Percentiles rank a stretch among this genome's conserved stretches.
Conservation (phyloP, 768 basidiomycete species). For the Trichaptum fuscoviolaceum region DNA sequence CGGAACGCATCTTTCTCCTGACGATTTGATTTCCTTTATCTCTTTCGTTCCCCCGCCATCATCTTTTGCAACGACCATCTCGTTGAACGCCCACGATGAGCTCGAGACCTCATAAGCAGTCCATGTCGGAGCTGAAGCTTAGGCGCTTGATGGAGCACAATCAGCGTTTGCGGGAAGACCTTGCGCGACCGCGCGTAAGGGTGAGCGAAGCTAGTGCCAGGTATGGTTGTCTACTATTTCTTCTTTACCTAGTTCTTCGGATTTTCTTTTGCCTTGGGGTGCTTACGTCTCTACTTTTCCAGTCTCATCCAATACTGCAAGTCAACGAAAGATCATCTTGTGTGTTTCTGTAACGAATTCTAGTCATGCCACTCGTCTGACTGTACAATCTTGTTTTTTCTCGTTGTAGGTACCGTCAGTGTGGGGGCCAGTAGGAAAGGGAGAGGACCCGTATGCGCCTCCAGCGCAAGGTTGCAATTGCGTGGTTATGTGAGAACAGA, state of each 20-base stretch:
- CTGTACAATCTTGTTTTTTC: constrained; percentile 6
- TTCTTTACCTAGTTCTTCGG: too few relatives aligned
- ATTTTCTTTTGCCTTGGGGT: not conserved
- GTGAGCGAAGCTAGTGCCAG: constrained; percentile 90
- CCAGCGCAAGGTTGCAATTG: constrained; percentile 71
- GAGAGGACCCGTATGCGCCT: constrained; percentile 90
- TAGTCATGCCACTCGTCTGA: constrained; percentile 9
- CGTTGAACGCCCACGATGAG: not conserved
- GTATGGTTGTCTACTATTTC: constrained; percentile 37
- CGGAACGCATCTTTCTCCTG: not conserved
- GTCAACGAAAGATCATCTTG: constrained; percentile 85
- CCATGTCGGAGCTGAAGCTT: constrained; percentile 97
- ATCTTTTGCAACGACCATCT: not conserved
- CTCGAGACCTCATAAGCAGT: constrained; percentile 46
- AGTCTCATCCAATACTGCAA: constrained; percentile 95
- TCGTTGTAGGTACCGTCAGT: constrained; percentile 75
- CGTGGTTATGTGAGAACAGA: constrained; percentile 53
- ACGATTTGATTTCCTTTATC: not conserved
- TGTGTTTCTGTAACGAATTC: constrained; percentile 34
- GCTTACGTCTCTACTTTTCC: constrained; percentile 5
- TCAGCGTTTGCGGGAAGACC: constrained; percentile 82
- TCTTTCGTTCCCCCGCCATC: not conserved
- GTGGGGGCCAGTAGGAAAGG: constrained; percentile 88
- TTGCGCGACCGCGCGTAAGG: constrained; percentile 81
- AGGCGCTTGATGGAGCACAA: constrained; percentile 92